Conservation (phyloP, 75 land plant genomes). For the Ceratopteris richardii region DNA sequence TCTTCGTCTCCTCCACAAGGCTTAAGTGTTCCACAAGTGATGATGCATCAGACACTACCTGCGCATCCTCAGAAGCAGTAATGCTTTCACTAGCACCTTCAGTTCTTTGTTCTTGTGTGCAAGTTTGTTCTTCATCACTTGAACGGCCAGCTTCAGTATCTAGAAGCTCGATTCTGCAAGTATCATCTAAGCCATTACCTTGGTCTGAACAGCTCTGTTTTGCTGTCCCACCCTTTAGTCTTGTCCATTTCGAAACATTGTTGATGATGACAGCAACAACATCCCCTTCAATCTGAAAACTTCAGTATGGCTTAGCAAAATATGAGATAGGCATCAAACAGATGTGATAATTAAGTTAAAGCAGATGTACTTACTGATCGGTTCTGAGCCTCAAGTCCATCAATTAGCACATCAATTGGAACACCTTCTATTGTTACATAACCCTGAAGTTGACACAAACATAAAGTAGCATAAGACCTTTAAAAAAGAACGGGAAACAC, state of each 20-base stretch:
- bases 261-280: constrained; percentile 58
- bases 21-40: too few relatives aligned
- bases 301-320: neutral
- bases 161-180: neutral
- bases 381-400: constrained; percentile 63
- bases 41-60: neutral
- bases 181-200: neutral
- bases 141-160: neutral
- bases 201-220: neutral
- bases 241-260: constrained; percentile 55
- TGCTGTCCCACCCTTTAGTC: constrained; percentile 44
- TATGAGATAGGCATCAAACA: neutral
- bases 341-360: neutral
- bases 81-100: neutral
- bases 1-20: neutral
- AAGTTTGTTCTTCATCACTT: neutral
- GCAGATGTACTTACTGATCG: constrained; percentile 62
- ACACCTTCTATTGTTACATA: constrained; percentile 84
- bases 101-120: neutral
- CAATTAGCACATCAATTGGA: constrained; percentile 70
- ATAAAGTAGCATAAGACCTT: neutral
- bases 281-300: constrained; percentile 81
- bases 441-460: constrained; percentile 39
- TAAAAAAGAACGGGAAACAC: neutral
- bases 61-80: neutral